A percentile compares a stretch with the other conserved stretches of the same genome.
Evolutionary conservation across 306 rosid genomes (phyloP).

Genomic region (Glycine tomentella): DNA sequence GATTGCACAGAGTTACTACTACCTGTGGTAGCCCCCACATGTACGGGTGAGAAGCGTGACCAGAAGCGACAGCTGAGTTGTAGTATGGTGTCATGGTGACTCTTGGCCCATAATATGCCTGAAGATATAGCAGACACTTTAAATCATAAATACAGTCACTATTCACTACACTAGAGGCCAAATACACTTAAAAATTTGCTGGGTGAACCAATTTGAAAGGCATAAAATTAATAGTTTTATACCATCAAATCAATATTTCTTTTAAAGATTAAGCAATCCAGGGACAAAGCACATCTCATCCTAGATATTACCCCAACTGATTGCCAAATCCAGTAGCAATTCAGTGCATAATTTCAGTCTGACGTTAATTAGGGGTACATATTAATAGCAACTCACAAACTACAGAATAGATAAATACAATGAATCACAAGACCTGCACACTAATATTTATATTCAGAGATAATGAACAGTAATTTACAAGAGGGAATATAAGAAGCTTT

Average conservation of each 20-base stretch:
- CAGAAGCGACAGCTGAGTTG: conserved; percentile 77
- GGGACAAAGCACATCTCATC: conserved; percentile 19
- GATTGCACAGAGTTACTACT: conserved; percentile 48
- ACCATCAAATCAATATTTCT: background rate
- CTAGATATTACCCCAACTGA: background rate
- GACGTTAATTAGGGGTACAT: background rate
- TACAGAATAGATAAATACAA: background rate
- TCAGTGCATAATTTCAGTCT: background rate
- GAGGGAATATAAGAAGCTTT: background rate
- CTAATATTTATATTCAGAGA: conserved; percentile 3
- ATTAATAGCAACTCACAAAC: background rate
- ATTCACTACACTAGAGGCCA: background rate
- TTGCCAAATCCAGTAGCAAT: background rate
- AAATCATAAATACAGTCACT: conserved; percentile 29
- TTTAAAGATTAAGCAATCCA: conserved; percentile 5
- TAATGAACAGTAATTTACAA: background rate
- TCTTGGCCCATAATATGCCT: conserved; percentile 96
- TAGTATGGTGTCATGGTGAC: conserved; percentile 86
- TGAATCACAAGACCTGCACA: conserved; percentile 13
- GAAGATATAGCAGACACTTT: conserved; percentile 27
- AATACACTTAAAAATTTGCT: background rate
- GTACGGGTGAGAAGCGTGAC: conserved; percentile 89
- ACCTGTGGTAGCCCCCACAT: conserved; percentile 99
- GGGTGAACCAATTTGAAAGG: background rate
- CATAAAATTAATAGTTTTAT: background rate